A percentile compares a stretch with the other conserved stretches of the same genome.
Evolutionary conservation across 2,329 filamentous ascomycete genomes (phyloP).

Genomic region (Fusarium fujikuroi): DNA sequence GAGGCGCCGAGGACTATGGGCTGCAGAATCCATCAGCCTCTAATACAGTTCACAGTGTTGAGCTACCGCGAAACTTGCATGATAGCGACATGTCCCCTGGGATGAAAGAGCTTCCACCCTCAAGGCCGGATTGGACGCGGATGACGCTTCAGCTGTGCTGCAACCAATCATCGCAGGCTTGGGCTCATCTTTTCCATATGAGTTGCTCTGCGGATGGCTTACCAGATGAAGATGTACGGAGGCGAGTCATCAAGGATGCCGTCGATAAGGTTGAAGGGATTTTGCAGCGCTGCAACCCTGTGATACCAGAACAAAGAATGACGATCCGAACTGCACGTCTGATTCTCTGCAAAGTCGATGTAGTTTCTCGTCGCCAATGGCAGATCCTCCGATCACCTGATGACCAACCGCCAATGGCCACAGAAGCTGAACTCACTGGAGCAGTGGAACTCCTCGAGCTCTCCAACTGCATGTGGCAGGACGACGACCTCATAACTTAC

Average conservation of each 20-base stretch:
- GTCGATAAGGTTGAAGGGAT: neutral
- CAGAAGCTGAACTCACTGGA: constrained; percentile 48
- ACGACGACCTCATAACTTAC: constrained; percentile 53
- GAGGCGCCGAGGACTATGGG: constrained; percentile 67
- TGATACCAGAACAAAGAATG: constrained; percentile 57
- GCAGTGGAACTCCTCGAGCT: constrained; percentile 51
- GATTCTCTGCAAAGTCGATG: constrained; percentile 54
- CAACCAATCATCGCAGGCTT: constrained; percentile 57
- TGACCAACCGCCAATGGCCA: constrained; percentile 37
- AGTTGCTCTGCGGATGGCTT: constrained; percentile 16
- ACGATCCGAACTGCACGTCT: constrained; percentile 44
- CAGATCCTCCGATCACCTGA: constrained; percentile 41
- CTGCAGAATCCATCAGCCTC: constrained; percentile 34
- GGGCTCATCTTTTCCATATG: constrained; percentile 40
- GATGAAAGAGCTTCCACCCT: constrained; percentile 59
- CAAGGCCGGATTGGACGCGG: constrained; percentile 64
- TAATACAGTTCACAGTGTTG: constrained; percentile 51
- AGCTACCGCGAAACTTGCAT: constrained; percentile 66
- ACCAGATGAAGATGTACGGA: constrained; percentile 49
- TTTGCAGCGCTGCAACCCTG: constrained; percentile 59
- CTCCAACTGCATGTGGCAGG: constrained; percentile 42
- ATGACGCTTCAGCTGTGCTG: constrained; percentile 67
- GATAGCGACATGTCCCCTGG: constrained; percentile 62
- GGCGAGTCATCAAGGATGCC: constrained; percentile 49
- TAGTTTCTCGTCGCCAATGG: constrained; percentile 59